Evolutionary conservation across 192 early-diverging fungal species (phyloP), one percentile per base, ranked within the genome.

Genomic region (Linnemannia elongata): DNA sequence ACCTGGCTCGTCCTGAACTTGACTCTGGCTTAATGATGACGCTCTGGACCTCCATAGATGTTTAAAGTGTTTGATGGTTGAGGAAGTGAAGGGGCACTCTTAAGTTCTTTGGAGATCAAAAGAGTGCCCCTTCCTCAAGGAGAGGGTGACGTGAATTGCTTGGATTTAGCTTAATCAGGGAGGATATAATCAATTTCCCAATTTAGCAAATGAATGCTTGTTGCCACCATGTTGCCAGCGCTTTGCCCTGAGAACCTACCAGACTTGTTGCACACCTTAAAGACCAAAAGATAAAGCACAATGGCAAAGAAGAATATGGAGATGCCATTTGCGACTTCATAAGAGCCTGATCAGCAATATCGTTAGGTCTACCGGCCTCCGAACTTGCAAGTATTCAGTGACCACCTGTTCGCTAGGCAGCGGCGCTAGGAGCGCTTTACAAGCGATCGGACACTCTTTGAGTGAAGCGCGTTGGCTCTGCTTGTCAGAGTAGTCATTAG

Each of bases 1-100:
- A 74, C 63, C 80, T 82, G 74, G 10, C 45, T 15, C 35, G 60
- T 42, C 52, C 52, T 70, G 35, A 12, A 20, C 38, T 36, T 2
- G 68, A 13, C 17, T 75, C 74, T 20, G 80, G 68, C 69, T 76
- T 82, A 36, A 45, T 49, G 44, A 76, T 76, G 74, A 71, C 74
- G 47, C 74, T 82, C 38, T 82, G 74, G 39, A 72, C 80, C 24
- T 82, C 80, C 80, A 82, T 82, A 44, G 55, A 15, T 66, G 60
- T 66, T 66, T 33, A 66, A 66, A 33, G 60, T 66, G 60, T 66
- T 63, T 52, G 60, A 27, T 57, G 55, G 22, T 27, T 24, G 30
- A 33, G 30, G 60, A 33, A 13, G 60, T 15, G 60, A 66, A 3
- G 24, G 27, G 30, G 27, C n/a, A 24, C n/a, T 60, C 10, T 60